These are phyloP conservation scores for Canariomyces notabilis DNA, from an alignment of 2,329 filamentous ascomycete species.

Conservation along the genomic window DNA sequence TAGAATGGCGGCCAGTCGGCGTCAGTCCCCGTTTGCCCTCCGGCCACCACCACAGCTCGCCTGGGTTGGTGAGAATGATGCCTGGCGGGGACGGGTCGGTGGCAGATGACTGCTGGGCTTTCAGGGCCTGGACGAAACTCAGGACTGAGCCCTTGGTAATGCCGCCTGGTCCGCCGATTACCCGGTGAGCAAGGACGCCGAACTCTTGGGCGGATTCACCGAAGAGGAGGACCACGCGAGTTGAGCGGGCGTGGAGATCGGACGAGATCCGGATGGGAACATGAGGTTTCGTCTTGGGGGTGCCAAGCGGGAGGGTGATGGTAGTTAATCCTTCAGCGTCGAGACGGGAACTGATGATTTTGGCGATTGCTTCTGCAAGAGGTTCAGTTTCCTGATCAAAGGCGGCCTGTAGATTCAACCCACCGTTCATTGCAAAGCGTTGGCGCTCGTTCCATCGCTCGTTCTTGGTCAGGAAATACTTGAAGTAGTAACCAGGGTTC, in stretches of 20 bases:
- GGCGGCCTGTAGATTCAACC: constrained; percentile 20
- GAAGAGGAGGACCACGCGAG: constrained; percentile 67
- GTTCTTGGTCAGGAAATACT: constrained; percentile 69
- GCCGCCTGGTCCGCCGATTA: constrained; percentile 58
- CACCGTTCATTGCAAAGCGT: constrained; percentile 69
- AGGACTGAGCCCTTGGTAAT: constrained; percentile 67
- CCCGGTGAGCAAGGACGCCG: constrained; percentile 67
- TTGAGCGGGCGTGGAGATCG: constrained; percentile 50
- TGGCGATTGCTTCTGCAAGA: constrained; percentile 54
- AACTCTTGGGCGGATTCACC: constrained; percentile 69
- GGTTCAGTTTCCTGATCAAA: constrained; percentile 2
- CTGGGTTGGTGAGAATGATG: constrained; percentile 72
- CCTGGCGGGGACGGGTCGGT: constrained; percentile 42
- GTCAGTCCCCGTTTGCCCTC: constrained; percentile 57
- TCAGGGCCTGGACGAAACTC: constrained; percentile 51
- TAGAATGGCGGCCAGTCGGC: constrained; percentile 47
- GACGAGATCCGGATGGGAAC: constrained; percentile 61
- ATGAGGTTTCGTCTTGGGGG: constrained; percentile 45
- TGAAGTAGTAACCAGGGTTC: constrained; percentile 64
- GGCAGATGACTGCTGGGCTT: constrained; percentile 31
- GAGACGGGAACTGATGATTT: constrained; percentile 59
- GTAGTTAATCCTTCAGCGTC: constrained; percentile 53
- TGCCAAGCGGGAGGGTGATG: constrained; percentile 55
- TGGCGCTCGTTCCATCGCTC: constrained; percentile 72
- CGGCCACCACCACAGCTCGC: constrained; percentile 73